Conservation (phyloP, 2,329 filamentous ascomycete genomes). For the Raffaelea arxii region DNA sequence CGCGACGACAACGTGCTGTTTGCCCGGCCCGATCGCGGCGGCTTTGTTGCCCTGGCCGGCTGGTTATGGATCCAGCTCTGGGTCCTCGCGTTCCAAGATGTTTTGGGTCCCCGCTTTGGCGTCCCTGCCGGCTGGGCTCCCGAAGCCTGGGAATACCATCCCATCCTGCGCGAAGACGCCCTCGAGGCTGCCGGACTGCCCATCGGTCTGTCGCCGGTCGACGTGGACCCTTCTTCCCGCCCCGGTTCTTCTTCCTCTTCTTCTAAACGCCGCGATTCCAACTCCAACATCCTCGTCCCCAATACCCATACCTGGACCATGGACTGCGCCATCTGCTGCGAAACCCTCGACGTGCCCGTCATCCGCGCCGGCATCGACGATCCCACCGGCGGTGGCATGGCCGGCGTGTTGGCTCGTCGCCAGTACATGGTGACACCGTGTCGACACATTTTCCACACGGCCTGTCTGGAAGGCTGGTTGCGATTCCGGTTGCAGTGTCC, state of each 20-base stretch:
- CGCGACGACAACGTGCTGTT: conserved; percentile 73
- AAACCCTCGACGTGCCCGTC: conserved; percentile 81
- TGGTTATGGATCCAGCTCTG: conserved; percentile 88
- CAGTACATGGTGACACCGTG: conserved; percentile 97
- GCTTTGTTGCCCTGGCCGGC: conserved; percentile 53
- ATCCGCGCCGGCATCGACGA: conserved; percentile 50
- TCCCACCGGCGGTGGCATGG: conserved; percentile 38
- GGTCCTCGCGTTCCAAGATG: conserved; percentile 68
- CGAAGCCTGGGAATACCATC: conserved; percentile 93
- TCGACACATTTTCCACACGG: conserved; percentile 87
- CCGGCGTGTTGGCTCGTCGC: conserved; percentile 66
- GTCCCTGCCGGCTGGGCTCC: conserved; percentile 58
- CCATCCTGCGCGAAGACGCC: conserved; percentile 72
- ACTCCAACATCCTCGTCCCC: conserved; percentile 8
- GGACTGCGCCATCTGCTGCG: conserved; percentile 93
- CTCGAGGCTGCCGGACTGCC: conserved; percentile 71
- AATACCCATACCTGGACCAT: conserved; percentile 42
- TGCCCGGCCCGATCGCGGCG: conserved; percentile 54
- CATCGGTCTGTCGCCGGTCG: conserved; percentile 48
- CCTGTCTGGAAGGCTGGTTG: conserved; percentile 94
- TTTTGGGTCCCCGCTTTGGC: conserved; percentile 82
- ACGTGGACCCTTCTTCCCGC: background rate
- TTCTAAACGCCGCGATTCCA: no score
- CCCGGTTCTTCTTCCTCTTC: background rate
- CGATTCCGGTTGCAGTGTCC: conserved; percentile 86